These are phyloP conservation scores for Anthostomella pinea DNA, from an alignment of 2,329 filamentous ascomycete genomes.

Conservation along the genomic window DNA sequence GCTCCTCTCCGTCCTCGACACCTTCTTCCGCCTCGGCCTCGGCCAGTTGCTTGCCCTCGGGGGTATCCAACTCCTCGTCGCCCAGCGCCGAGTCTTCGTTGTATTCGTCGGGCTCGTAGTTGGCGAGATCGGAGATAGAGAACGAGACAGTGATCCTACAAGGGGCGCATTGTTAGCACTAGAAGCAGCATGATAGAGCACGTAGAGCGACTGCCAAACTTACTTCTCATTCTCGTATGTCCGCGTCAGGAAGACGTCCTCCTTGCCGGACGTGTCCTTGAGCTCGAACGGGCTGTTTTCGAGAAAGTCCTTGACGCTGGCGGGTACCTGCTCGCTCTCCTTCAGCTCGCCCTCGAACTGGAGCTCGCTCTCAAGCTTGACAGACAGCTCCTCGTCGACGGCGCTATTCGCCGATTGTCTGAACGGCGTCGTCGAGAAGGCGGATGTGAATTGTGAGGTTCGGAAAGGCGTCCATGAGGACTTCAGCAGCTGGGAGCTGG, in stretches of 20 bases:
- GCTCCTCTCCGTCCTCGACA: slow-evolving; percentile 43
- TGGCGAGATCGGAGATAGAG: slow-evolving; percentile 78
- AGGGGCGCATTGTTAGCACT: slow-evolving; percentile 16
- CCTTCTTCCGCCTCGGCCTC: slow-evolving; percentile 57
- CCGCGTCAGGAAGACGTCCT: slow-evolving; percentile 83
- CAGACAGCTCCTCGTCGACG: slow-evolving; percentile 75
- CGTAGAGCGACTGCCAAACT: slow-evolving; percentile 32
- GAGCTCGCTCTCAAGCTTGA: slow-evolving; percentile 83
- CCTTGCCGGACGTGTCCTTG: slow-evolving; percentile 76
- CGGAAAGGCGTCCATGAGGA: slow-evolving; percentile 39
- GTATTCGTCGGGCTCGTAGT: slow-evolving; percentile 58
- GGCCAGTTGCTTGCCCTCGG: slow-evolving; percentile 44
- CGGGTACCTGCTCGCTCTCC: slow-evolving; percentile 67
- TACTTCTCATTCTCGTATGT: slow-evolving; percentile 86
- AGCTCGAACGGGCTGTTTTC: slow-evolving; percentile 82
- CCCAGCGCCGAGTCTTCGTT: slow-evolving; percentile 54
- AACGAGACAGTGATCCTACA: slow-evolving; percentile 74
- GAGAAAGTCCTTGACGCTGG: slow-evolving; percentile 82
- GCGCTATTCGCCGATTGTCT: slow-evolving; percentile 43
- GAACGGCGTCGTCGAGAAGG: slow-evolving; percentile 49
- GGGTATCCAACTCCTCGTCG: slow-evolving; percentile 46
- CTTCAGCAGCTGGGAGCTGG: slow-evolving; percentile 48
- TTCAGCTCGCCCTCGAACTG: slow-evolving; percentile 80
- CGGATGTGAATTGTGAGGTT: slow-evolving; percentile 40
- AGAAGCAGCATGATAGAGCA: slow-evolving; percentile 9